Evolutionary conservation across 2,329 filamentous ascomycete genomes (phyloP).

Genomic region (Boeremia lycopersici): DNA sequence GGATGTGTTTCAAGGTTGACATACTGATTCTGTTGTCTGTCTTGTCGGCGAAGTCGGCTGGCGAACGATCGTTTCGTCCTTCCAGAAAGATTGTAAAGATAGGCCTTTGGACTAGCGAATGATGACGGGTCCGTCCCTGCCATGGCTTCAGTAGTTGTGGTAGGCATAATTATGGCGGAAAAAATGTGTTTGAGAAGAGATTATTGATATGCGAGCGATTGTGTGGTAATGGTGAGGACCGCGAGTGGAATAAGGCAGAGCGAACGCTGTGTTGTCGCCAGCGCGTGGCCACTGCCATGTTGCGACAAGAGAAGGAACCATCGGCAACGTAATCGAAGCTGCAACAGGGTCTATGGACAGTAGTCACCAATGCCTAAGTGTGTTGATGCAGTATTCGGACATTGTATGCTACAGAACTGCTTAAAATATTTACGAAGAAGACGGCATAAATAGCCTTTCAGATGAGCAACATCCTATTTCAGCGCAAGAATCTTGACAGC

Average conservation of each 20-base stretch:
- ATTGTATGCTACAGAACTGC: slow-evolving; percentile 6
- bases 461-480: neutral
- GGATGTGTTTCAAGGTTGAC: neutral
- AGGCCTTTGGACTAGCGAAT: neutral
- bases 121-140: neutral
- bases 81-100: neutral
- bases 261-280: too few species aligned
- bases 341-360: neutral
- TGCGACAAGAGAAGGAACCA: neutral
- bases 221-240: too few species aligned
- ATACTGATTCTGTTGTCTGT: neutral
- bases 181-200: too few species aligned
- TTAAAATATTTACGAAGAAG: slow-evolving; percentile 15
- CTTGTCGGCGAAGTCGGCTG: neutral
- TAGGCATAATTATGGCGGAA: neutral
- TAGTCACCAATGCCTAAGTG: neutral
- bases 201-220: too few species aligned
- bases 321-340: too few species aligned
- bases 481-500: slow-evolving; percentile 47
- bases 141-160: neutral
- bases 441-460: neutral
- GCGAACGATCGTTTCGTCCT: neutral
- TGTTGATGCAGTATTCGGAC: neutral
- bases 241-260: too few species aligned
- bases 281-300: neutral